Conservation (phyloP, 2,329 filamentous ascomycete genomes). For the Apiospora koreana region DNA sequence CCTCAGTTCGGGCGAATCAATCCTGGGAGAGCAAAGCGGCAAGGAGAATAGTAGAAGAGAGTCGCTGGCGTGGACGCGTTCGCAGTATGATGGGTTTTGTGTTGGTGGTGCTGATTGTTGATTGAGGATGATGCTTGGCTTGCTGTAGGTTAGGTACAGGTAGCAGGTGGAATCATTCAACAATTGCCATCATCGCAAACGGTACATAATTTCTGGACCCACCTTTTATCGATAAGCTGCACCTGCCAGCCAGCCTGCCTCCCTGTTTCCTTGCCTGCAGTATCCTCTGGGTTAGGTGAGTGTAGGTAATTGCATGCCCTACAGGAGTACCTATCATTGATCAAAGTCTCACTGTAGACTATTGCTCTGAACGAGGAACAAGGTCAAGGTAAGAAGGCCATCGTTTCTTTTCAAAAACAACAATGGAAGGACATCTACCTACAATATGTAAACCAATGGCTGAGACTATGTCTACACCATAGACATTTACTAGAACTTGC, state of each 20-base stretch:
- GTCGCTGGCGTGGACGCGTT: neutral
- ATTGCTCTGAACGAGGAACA: neutral
- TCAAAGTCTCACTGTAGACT: too few relatives aligned
- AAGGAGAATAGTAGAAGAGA: neutral
- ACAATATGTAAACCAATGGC: neutral
- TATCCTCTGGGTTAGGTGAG: too few relatives aligned
- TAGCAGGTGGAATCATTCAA: neutral
- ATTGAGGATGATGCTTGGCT: neutral
- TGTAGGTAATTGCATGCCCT: too few relatives aligned
- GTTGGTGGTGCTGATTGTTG: neutral
- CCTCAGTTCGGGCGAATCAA: neutral
- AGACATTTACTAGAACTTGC: neutral
- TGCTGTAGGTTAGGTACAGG: neutral
- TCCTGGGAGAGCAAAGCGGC: neutral
- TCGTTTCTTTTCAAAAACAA: neutral
- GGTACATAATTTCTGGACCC: neutral
- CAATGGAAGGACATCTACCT: neutral
- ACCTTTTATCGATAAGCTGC: slow-evolving; percentile 3
- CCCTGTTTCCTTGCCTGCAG: too few relatives aligned
- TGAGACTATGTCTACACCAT: neutral
- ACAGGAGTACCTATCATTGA: too few relatives aligned
- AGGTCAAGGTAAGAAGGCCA: neutral
- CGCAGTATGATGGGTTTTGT: neutral
- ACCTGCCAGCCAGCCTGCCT: too few relatives aligned
- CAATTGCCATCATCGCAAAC: neutral